Evolutionary conservation across 2,329 filamentous ascomycete genomes (phyloP).

Genomic region (Pseudocercospora cruenta): DNA sequence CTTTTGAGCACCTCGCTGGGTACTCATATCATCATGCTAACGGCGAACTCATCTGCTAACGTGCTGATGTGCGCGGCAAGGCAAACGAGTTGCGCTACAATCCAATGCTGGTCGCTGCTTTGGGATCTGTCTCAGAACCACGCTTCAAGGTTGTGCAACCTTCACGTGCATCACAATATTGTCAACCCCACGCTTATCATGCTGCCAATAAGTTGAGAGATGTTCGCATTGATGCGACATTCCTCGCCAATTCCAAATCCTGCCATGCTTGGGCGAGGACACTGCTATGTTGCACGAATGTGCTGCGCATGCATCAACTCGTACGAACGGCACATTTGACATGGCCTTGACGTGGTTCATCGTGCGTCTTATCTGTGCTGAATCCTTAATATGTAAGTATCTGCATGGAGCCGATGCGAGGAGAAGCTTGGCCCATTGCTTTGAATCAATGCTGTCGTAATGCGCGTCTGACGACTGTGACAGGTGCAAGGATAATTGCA

Average conservation of each 20-base stretch:
- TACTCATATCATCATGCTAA: conserved; percentile 4
- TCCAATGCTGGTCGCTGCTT: conserved; percentile 15
- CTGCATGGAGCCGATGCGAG: conserved; percentile 8
- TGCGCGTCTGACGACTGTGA: background rate
- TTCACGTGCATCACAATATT: conserved; percentile 7
- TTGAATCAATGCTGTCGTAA: background rate
- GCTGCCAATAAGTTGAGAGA: background rate
- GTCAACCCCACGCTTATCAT: conserved; percentile 10
- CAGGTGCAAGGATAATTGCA: background rate
- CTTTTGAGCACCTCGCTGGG: background rate
- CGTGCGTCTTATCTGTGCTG: background rate
- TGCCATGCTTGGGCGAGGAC: background rate
- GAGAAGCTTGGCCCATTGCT: background rate
- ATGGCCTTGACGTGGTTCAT: background rate
- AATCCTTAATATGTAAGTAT: background rate
- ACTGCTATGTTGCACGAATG: background rate
- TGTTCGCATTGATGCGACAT: background rate
- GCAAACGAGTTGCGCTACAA: conserved; percentile 20
- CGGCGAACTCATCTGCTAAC: background rate
- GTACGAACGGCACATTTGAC: background rate
- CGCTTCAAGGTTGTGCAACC: conserved; percentile 8
- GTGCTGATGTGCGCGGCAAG: conserved; percentile 14
- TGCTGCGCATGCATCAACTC: conserved; percentile 2
- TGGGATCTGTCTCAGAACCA: conserved; percentile 12
- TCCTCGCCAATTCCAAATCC: conserved; percentile 1